A percentile compares a stretch with the other conserved stretches of the same genome.
Evolutionary conservation across 352 stramenopile genomes (phyloP).

Genomic region (Globisporangium rhizosaccharum): DNA sequence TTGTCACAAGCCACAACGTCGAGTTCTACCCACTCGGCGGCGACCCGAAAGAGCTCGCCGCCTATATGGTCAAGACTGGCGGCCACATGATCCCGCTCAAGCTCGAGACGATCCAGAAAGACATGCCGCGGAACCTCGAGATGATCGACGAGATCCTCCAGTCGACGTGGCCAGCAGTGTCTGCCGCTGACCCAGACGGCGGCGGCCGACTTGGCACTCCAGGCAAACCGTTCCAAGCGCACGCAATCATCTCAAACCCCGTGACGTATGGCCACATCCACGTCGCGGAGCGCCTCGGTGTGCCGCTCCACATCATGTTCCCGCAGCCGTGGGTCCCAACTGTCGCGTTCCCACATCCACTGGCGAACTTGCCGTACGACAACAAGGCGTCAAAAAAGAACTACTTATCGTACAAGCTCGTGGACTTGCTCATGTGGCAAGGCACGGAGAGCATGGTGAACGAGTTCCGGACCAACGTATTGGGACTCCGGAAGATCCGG

Average conservation of each 20-base stretch:
- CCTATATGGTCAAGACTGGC: slow-evolving; percentile 90
- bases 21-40: slow-evolving; percentile 76
- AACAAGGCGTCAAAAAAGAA: slow-evolving; percentile 31
- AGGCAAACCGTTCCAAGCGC: slow-evolving; percentile 71
- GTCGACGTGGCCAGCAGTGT: slow-evolving; percentile 85
- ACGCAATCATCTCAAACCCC: slow-evolving; percentile 94
- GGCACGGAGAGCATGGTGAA: slow-evolving; percentile 41
- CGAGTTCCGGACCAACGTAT: slow-evolving; percentile 36
- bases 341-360: slow-evolving; percentile 86
- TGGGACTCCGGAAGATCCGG: slow-evolving; percentile 37
- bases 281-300: slow-evolving; percentile 87
- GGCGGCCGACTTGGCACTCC: slow-evolving; percentile 25
- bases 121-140: slow-evolving; percentile 77
- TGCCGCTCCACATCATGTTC: slow-evolving; percentile 94
- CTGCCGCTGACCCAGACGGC: slow-evolving; percentile 65
- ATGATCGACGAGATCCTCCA: slow-evolving; percentile 90
- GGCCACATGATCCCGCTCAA: slow-evolving; percentile 71
- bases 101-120: slow-evolving; percentile 55
- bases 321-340: slow-evolving; percentile 89
- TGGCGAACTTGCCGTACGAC: slow-evolving; percentile 81
- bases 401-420: slow-evolving; percentile 1
- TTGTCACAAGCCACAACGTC: slow-evolving; percentile 66
- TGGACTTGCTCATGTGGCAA: slow-evolving; percentile 44
- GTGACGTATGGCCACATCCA: slow-evolving; percentile 92
- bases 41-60: slow-evolving; percentile 66